These are phyloP conservation scores for Trametes pubescens DNA, from an alignment of 1,284 basidiomycete genomes.

Conservation along the genomic window DNA sequence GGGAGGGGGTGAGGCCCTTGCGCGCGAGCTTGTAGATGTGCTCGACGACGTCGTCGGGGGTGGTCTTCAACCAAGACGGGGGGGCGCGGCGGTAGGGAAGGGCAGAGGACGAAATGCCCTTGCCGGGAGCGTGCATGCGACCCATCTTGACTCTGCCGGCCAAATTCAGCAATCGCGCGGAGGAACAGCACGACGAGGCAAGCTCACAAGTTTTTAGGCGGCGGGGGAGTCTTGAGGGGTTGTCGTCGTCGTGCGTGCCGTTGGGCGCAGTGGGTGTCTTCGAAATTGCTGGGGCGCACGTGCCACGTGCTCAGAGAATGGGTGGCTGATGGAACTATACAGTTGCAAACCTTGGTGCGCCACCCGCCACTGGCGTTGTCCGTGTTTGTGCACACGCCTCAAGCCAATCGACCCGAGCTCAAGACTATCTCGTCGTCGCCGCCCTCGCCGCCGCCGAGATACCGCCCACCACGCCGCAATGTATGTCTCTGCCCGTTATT, in stretches of 20 bases:
- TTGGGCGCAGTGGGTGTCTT: slow-evolving; percentile 41
- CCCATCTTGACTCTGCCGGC: slow-evolving; percentile 66
- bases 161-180: slow-evolving; percentile 28
- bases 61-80: slow-evolving; percentile 97
- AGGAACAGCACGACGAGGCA: neutral
- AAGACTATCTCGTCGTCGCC: slow-evolving; percentile 48
- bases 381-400: slow-evolving; percentile 38
- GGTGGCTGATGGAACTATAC: slow-evolving; percentile 50
- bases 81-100: slow-evolving; percentile 97
- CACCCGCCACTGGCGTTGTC: slow-evolving; percentile 35
- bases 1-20: slow-evolving; percentile 97
- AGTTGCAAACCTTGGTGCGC: slow-evolving; percentile 54
- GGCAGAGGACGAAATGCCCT: slow-evolving; percentile 98
- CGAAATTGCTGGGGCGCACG: slow-evolving; percentile 26
- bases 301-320: slow-evolving; percentile 48
- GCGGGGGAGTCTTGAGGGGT: slow-evolving; percentile 47
- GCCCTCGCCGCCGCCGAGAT: slow-evolving; percentile 46
- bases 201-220: slow-evolving; percentile 48
- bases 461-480: slow-evolving; percentile 42
- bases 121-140: slow-evolving; percentile 98
- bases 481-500: slow-evolving; percentile 32
- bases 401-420: slow-evolving; percentile 44
- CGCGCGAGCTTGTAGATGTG: slow-evolving; percentile 98
- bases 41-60: slow-evolving; percentile 94
- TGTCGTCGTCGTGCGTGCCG: slow-evolving; percentile 52